Evolutionary conservation across 2,329 filamentous ascomycete species (phyloP).

Genomic region (Pseudocercospora fijiensis): DNA sequence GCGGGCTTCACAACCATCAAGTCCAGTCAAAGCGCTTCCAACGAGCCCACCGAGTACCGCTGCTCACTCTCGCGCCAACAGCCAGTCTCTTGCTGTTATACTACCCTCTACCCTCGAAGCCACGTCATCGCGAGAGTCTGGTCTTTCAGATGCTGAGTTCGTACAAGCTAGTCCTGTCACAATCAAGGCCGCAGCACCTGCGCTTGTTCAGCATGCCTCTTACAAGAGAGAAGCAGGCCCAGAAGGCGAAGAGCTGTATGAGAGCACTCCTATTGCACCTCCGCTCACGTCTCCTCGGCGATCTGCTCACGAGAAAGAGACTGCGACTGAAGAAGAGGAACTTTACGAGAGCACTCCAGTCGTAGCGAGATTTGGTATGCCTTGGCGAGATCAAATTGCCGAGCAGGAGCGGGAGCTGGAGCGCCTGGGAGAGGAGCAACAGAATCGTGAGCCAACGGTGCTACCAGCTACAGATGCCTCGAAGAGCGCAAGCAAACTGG

Average conservation of each 20-base stretch:
- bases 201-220: slow-evolving; percentile 6
- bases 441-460: background rate
- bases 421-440: slow-evolving; percentile 12
- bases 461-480: background rate
- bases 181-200: slow-evolving; percentile 14
- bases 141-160: slow-evolving; percentile 13
- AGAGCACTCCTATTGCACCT: slow-evolving; percentile 20
- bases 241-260: slow-evolving; percentile 18
- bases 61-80: slow-evolving; percentile 2
- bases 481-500: background rate
- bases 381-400: slow-evolving; percentile 12
- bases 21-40: background rate
- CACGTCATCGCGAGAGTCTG: slow-evolving; percentile 2
- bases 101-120: background rate
- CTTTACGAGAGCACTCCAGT: slow-evolving; percentile 18
- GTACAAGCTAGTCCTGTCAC: slow-evolving; percentile 16
- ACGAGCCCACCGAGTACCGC: background rate
- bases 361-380: background rate
- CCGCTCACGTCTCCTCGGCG: background rate
- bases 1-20: slow-evolving; percentile 1
- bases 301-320: background rate
- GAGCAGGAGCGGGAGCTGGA: slow-evolving; percentile 21
- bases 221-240: background rate
- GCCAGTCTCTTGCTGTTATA: slow-evolving; percentile 4
- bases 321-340: slow-evolving; percentile 13